Conservation (phyloP, 768 basidiomycete species). For the Mycena galopus region DNA sequence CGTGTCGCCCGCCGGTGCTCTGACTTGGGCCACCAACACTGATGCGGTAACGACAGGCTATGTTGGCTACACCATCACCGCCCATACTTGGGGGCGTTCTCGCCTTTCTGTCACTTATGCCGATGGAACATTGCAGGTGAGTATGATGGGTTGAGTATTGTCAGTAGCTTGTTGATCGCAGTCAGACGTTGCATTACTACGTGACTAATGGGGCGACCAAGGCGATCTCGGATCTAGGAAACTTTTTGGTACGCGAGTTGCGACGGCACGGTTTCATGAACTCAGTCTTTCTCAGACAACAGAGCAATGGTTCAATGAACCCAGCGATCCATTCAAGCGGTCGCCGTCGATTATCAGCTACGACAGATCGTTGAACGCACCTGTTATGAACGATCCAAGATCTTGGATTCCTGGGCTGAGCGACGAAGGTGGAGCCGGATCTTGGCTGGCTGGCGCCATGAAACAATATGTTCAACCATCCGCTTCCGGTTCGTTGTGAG, state of each 20-base stretch:
- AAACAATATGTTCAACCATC: constrained; percentile 69
- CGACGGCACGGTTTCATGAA: not conserved
- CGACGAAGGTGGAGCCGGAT: constrained; percentile 72
- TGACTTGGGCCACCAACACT: constrained; percentile 59
- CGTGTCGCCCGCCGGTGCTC: constrained; percentile 60
- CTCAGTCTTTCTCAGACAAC: constrained; percentile 48
- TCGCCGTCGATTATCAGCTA: constrained; percentile 50
- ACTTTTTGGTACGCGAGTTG: constrained; percentile 51
- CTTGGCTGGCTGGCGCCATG: constrained; percentile 69
- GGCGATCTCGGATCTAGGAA: constrained; percentile 62
- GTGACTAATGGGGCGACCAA: constrained; percentile 61
- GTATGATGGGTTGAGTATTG: too few species aligned
- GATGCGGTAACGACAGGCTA: constrained; percentile 58
- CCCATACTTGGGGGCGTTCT: constrained; percentile 61
- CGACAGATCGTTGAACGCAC: constrained; percentile 60
- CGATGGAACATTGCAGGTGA: constrained; percentile 66
- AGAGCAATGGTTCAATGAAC: constrained; percentile 64
- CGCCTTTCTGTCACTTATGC: constrained; percentile 62
- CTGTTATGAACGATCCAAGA: constrained; percentile 64
- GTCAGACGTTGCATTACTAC: constrained; percentile 67
- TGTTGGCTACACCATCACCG: constrained; percentile 63
- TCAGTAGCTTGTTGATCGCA: too few species aligned
- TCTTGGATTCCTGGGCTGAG: constrained; percentile 73
- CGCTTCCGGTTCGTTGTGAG: constrained; percentile 47
- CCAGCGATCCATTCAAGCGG: constrained; percentile 62